Evolutionary conservation across 108 stramenopile genomes (phyloP), one percentile per base, ranked within the genome.

Genomic region (Skeletonema menzelii): DNA sequence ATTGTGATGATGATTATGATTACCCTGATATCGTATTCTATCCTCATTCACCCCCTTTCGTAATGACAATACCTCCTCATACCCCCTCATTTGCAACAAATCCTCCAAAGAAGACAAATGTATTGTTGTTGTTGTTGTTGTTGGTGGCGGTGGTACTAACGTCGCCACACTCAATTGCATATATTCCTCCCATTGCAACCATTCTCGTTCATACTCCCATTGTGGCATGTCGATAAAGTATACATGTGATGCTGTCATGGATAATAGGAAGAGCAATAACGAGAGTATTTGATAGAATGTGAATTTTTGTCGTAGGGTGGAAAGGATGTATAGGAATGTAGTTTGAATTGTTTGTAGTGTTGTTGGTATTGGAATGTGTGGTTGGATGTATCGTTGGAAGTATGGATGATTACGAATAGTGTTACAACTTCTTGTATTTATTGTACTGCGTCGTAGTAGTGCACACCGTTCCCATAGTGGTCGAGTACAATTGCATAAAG

Each of bases 121-220:
- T n/a, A n/a, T n/a, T n/a, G n/a, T n/a, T n/a, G n/a, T n/a, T n/a
- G n/a, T n/a, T n/a, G n/a, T n/a, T n/a, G n/a, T n/a, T n/a, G n/a
- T n/a, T n/a, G n/a, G n/a, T n/a, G n/a, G n/a, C n/a, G 62, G 62
- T 31, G 62, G 62, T 14, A 63, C 20, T 19, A 63, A 63, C 35
- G 40, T 10, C n/a, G 62, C 62, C 15, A 63, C 62, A 63, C 62
- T 63, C 17, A 17, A 14, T 10, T 63, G 62, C 62, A 63, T 63
- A 38, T 8, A 20, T 20, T 31, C 20, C 22, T 63, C 62, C 62
- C 62, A 63, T 5, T 15, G 17, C n/a, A 37, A 17, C 62, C 62
- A 63, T 24, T 63, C 62, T 1, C 24, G 30, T 37, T 63, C 34
- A 37, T 31, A 63, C 37, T 63, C 32, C 24, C 32, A 37, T 22